Conservation (phyloP, 495 filamentous ascomycete species). For the Patellaria atrata region DNA sequence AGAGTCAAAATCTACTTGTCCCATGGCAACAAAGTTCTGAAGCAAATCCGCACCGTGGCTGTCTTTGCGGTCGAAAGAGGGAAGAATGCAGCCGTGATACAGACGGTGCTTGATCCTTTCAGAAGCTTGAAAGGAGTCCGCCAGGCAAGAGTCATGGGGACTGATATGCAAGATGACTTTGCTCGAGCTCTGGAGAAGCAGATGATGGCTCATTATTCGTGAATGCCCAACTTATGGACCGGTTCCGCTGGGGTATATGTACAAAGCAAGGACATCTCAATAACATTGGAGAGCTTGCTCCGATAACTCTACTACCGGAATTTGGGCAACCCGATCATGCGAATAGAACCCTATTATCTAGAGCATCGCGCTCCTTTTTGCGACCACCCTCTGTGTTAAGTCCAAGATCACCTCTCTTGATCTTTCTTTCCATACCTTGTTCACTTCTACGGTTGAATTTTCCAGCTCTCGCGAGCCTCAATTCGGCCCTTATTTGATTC, state of each 20-base stretch:
- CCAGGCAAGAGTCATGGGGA: conserved; percentile 5
- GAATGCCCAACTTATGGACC: not conserved
- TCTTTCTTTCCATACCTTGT: conserved; percentile 51
- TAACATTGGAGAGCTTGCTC: not conserved
- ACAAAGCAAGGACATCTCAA: not conserved
- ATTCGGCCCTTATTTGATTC: conserved; percentile 78
- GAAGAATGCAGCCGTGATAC: conserved; percentile 7
- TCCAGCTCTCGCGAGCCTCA: conserved; percentile 58
- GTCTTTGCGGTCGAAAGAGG: conserved; percentile 15
- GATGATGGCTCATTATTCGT: conserved; percentile 6
- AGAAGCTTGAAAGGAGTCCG: conserved; percentile 9
- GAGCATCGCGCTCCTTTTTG: conserved; percentile 45
- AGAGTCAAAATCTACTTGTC: conserved; percentile 16
- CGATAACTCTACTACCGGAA: not conserved
- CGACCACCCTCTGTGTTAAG: conserved; percentile 49
- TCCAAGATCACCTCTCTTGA: conserved; percentile 63
- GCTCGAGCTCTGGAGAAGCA: conserved; percentile 7
- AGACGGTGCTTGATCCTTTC: conserved; percentile 17
- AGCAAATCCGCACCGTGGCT: conserved; percentile 8
- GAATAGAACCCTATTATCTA: conserved; percentile 75
- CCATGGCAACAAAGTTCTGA: conserved; percentile 13
- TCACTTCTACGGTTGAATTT: conserved; percentile 62
- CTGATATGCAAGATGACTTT: conserved; percentile 12
- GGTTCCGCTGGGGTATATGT: not conserved
- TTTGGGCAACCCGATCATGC: conserved; percentile 31